Conservation (phyloP, 257 asterid species). For the Cynanchum wilfordii region DNA sequence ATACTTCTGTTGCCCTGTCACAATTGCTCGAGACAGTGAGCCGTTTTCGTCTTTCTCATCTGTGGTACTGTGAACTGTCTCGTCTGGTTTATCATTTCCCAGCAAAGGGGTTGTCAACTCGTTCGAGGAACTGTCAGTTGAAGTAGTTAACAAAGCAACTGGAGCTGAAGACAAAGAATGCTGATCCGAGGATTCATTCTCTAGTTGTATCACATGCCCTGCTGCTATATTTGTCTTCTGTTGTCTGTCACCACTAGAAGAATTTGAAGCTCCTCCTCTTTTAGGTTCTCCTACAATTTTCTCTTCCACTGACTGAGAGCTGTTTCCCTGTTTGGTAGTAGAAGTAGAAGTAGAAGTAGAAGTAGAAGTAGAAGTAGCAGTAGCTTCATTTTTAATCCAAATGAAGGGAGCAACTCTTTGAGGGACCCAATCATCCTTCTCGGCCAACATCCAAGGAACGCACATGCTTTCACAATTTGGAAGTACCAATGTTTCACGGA, state of each 20-base stretch:
- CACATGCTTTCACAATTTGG: conserved; percentile 67
- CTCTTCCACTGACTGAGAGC: conserved; percentile 35
- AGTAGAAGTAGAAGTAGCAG: conserved; percentile 25
- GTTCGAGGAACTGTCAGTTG: conserved; percentile 19
- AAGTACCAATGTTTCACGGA: conserved; percentile 80
- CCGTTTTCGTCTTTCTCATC: conserved; percentile 28
- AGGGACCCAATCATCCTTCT: conserved; percentile 90
- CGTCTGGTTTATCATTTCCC: conserved; percentile 37
- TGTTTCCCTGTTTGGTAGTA: conserved; percentile 32
- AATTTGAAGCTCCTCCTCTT: conserved; percentile 25
- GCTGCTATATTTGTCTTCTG: conserved; percentile 25
- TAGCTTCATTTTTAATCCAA: conserved; percentile 62
- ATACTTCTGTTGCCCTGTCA: conserved; percentile 30
- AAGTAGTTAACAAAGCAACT: conserved; percentile 17
- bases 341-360: conserved; percentile 26
- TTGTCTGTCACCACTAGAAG: conserved; percentile 28
- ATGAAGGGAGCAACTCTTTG: conserved; percentile 67
- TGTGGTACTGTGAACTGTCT: conserved; percentile 20
- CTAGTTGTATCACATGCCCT: conserved; percentile 21
- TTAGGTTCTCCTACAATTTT: conserved; percentile 28
- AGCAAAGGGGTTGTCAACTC: conserved; percentile 46
- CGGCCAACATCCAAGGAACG: conserved; percentile 86
- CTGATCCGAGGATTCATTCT: conserved; percentile 25
- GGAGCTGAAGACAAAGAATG: conserved; percentile 31
- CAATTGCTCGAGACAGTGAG: conserved; percentile 31